phyloP scores from a whole-genome alignment of 805 yeast genomes.

The Metschnikowia gelsemii region DNA sequence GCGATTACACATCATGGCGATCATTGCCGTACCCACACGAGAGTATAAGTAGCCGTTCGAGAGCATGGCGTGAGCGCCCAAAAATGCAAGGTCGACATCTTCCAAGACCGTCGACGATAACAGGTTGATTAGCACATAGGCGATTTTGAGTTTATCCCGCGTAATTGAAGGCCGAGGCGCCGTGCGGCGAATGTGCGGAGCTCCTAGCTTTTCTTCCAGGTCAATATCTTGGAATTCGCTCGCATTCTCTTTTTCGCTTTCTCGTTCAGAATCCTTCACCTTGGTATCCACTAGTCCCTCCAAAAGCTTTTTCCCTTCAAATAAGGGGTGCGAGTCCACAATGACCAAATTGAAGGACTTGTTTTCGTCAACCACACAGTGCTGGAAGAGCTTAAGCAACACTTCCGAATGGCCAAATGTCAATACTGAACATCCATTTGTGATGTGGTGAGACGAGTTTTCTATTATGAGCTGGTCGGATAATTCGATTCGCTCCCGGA shows the following conservation, averaged over 20 bases:
- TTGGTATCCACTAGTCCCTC: slow-evolving; percentile 53
- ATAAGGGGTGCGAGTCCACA: slow-evolving; percentile 90
- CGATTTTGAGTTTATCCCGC: slow-evolving; percentile 61
- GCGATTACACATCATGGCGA: slow-evolving; percentile 86
- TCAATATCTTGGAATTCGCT: too few relatives aligned
- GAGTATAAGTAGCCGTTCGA: slow-evolving; percentile 92
- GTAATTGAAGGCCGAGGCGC: slow-evolving; percentile 30
- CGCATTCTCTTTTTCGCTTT: slow-evolving; percentile 19
- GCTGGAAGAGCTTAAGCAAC: slow-evolving; percentile 67
- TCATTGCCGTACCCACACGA: slow-evolving; percentile 90
- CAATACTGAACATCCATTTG: slow-evolving; percentile 72
- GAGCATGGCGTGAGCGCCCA: slow-evolving; percentile 96
- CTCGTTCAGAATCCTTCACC: slow-evolving; percentile 15
- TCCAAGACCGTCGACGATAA: slow-evolving; percentile 72
- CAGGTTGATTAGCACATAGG: slow-evolving; percentile 78
- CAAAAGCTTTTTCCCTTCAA: slow-evolving; percentile 85
- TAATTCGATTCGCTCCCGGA: slow-evolving; percentile 79
- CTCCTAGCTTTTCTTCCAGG: too few relatives aligned
- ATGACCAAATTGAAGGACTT: slow-evolving; percentile 76
- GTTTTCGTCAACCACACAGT: slow-evolving; percentile 58
- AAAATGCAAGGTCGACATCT: slow-evolving; percentile 84
- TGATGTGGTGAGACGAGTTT: slow-evolving; percentile 73
- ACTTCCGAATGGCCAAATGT: slow-evolving; percentile 90
- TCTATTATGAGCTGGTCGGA: slow-evolving; percentile 82
- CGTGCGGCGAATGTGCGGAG: slow-evolving; percentile 13